phyloP scores from a whole-genome alignment of 305 asterid genomes.

The Withania somnifera region DNA sequence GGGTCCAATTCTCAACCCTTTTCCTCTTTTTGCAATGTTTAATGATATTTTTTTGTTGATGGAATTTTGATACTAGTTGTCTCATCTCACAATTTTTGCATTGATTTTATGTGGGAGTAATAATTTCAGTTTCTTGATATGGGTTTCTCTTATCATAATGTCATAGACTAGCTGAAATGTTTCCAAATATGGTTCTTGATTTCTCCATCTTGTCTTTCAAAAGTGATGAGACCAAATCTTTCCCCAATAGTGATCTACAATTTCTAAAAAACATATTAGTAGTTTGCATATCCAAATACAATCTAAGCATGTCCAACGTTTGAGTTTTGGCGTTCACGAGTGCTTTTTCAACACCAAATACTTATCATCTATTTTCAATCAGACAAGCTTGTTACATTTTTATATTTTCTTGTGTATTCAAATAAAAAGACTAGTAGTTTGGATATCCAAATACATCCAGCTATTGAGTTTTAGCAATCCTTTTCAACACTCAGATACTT shows the following conservation, averaged over 20 bases:
- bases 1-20: neutral
- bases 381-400: neutral
- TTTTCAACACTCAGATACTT: neutral
- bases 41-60: neutral
- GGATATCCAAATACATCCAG: neutral
- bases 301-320: neutral
- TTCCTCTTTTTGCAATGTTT: neutral
- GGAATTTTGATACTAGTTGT: neutral
- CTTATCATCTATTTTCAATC: neutral
- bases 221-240: slow-evolving; percentile 43
- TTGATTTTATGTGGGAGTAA: slow-evolving; percentile 50
- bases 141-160: slow-evolving; percentile 21
- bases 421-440: too few relatives aligned
- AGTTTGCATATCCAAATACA: neutral
- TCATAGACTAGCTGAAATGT: slow-evolving; percentile 3
- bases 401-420: neutral
- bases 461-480: neutral
- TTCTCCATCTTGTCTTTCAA: slow-evolving; percentile 52
- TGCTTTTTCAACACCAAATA: neutral
- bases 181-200: slow-evolving; percentile 40
- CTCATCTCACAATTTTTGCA: slow-evolving; percentile 23
- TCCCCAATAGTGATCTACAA: slow-evolving; percentile 7
- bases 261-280: neutral
- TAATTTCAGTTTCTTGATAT: slow-evolving; percentile 23
- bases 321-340: neutral